A percentile compares a stretch with the other conserved stretches of the same genome.
phyloP scores from a whole-genome alignment of 306 rosid genomes.

The apple (Malus domestica) region ASM211411v1 NC_041797.1:33790001-33790500 shows the following conservation, averaged over 20 bases:
- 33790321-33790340: conserved; percentile 85
- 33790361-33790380: conserved; percentile 56
- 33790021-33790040: conserved; percentile 81
- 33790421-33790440: neutral
- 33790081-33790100: neutral
- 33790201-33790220: neutral
- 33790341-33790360: conserved; percentile 96
- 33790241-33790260: conserved; percentile 59
- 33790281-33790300: conserved; percentile 95
- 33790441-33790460: neutral
- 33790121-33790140: conserved; percentile 1
- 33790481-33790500: neutral
- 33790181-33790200: neutral
- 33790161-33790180: neutral
- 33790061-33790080: conserved; percentile 31
- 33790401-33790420: neutral
- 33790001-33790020: conserved; percentile 95
- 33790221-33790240: neutral
- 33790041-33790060: conserved; percentile 92
- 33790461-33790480: neutral
- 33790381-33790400: neutral
- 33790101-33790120: conserved; percentile 5
- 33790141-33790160: neutral
- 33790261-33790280: conserved; percentile 93
- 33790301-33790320: conserved; percentile 82